A percentile compares a stretch with the other conserved stretches of the same genome.
These are phyloP conservation scores for Acanthamoeba divionensis DNA, from an alignment of 208 protist genomes.

Conservation along the genomic window DNA sequence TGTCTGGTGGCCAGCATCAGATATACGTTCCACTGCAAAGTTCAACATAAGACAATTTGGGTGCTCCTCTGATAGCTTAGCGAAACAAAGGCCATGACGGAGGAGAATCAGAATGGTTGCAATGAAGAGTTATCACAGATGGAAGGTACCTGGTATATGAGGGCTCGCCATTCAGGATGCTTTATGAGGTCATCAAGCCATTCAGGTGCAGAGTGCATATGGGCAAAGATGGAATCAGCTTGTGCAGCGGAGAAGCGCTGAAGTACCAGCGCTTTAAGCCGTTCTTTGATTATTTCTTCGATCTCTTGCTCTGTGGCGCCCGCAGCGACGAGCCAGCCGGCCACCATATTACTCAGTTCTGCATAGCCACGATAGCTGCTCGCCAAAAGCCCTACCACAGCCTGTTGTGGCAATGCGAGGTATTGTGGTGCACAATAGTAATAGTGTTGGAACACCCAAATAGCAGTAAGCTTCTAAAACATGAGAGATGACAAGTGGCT, in stretches of 20 bases:
- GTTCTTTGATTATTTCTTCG: slow-evolving; percentile 3
- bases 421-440: too few species aligned
- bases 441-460: background rate
- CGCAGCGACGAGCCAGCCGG: background rate
- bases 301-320: background rate
- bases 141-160: slow-evolving; percentile 36
- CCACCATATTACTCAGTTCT: slow-evolving; percentile 3
- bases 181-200: slow-evolving; percentile 51
- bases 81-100: too few species aligned
- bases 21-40: slow-evolving; percentile 51
- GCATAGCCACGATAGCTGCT: slow-evolving; percentile 26
- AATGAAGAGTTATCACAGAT: too few species aligned
- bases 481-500: background rate
- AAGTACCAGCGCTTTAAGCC: background rate
- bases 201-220: slow-evolving; percentile 45
- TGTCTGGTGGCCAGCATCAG: slow-evolving; percentile 49
- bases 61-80: slow-evolving; percentile 33
- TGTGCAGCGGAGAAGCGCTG: slow-evolving; percentile 2
- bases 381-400: slow-evolving; percentile 1
- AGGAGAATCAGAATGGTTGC: too few species aligned
- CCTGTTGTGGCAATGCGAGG: background rate
- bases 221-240: slow-evolving; percentile 43
- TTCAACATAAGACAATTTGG: slow-evolving; percentile 45
- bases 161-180: slow-evolving; percentile 31
- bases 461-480: background rate